A percentile compares a stretch with the other conserved stretches of the same genome.
Evolutionary conservation across 2,329 filamentous ascomycete species (phyloP).

Genomic region (Rhynchosporium secalis): DNA sequence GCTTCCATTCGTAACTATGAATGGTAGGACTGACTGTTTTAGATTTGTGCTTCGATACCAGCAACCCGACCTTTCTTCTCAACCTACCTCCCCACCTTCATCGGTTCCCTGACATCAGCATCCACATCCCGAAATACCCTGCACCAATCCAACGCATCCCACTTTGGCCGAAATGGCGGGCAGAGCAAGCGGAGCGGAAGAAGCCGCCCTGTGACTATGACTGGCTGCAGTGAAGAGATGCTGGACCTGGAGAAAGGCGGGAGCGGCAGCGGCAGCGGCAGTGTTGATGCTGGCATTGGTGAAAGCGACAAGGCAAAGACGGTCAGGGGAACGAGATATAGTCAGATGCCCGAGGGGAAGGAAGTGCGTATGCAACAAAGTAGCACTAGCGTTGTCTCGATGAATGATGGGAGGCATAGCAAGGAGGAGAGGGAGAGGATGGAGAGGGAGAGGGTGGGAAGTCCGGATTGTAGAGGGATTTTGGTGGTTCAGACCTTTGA

Average conservation of each 20-base stretch:
- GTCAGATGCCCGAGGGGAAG: background rate
- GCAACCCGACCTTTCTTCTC: constrained; percentile 48
- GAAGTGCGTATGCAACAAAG: background rate
- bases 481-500: constrained; percentile 11
- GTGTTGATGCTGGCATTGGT: background rate
- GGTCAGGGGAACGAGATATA: too few species aligned
- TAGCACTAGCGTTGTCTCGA: too few species aligned
- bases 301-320: background rate
- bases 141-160: background rate
- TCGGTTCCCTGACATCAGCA: constrained; percentile 15
- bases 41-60: constrained; percentile 49
- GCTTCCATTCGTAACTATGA: too few species aligned
- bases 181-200: background rate
- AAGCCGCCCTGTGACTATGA: background rate
- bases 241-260: constrained; percentile 8
- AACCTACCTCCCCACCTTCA: constrained; percentile 24
- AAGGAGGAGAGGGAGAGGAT: background rate
- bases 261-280: background rate
- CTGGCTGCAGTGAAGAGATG: background rate
- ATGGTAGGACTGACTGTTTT: background rate
- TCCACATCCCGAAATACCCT: background rate
- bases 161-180: too few species aligned
- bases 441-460: background rate
- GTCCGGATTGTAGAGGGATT: constrained; percentile 1
- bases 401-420: background rate